A percentile compares a stretch with the other conserved stretches of the same genome.
Conservation (phyloP, 345 rosid species). For the Firmiana major region DNA sequence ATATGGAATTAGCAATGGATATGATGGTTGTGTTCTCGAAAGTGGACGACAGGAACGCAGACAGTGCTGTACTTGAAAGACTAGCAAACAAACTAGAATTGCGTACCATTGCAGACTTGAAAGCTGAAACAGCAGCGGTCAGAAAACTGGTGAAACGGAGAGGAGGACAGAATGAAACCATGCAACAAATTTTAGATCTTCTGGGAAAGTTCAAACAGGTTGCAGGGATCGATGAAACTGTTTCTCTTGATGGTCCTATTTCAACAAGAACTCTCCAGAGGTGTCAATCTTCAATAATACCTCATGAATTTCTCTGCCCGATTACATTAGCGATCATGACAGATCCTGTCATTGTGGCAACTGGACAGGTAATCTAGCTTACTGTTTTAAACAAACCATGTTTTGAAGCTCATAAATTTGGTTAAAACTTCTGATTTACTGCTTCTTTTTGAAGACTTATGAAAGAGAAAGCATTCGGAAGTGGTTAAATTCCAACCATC, state of each 20-base stretch:
- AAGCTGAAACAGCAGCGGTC: conserved; percentile 39
- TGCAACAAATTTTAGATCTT: conserved; percentile 36
- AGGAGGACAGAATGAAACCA: conserved; percentile 34
- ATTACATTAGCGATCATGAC: conserved; percentile 56
- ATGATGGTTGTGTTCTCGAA: conserved; percentile 53
- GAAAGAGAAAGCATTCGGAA: conserved; percentile 54
- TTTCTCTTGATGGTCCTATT: conserved; percentile 33
- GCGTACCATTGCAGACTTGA: conserved; percentile 45
- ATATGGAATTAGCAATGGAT: conserved; percentile 66
- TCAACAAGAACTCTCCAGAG: conserved; percentile 29
- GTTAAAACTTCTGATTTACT: not conserved
- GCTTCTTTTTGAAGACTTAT: conserved; percentile 37
- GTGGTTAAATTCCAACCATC: conserved; percentile 53
- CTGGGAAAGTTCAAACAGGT: conserved; percentile 49
- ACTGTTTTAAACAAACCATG: not conserved
- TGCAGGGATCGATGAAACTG: conserved; percentile 36
- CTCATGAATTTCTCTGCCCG: conserved; percentile 60
- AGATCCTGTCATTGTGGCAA: conserved; percentile 62
- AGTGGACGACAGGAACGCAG: conserved; percentile 48
- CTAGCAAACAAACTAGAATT: conserved; percentile 55
- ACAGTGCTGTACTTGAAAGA: conserved; percentile 48
- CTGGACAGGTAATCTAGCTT: conserved; percentile 54
- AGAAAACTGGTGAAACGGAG: conserved; percentile 35
- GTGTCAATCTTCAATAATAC: conserved; percentile 36
- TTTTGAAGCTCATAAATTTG: no score